Conservation (phyloP, 2,329 filamentous ascomycete genomes). For the Neopestalotiopsis clavispora region DNA sequence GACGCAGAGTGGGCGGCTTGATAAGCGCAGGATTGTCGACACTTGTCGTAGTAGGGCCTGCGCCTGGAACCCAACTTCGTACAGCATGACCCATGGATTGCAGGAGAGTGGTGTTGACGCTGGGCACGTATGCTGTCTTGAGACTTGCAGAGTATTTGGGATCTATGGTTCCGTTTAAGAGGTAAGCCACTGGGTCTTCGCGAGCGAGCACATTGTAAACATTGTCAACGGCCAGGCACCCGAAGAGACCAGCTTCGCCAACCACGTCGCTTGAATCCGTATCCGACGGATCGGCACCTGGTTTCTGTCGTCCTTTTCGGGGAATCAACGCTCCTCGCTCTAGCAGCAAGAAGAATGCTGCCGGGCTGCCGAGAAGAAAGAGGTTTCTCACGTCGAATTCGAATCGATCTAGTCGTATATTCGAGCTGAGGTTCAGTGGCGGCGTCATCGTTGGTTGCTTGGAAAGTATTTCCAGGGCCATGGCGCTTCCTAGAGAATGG, state of each 20-base stretch:
- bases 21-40: conserved; percentile 31
- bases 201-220: conserved; percentile 87
- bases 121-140: conserved; percentile 80
- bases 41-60: conserved; percentile 35
- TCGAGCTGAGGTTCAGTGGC: conserved; percentile 45
- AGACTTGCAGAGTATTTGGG: conserved; percentile 77
- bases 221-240: conserved; percentile 92
- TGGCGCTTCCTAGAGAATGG: conserved; percentile 91
- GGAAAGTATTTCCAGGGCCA: conserved; percentile 90
- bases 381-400: conserved; percentile 92
- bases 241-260: conserved; percentile 81
- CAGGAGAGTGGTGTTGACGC: conserved; percentile 68
- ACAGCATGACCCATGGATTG: conserved; percentile 68
- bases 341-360: conserved; percentile 89
- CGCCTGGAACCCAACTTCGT: conserved; percentile 64
- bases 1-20: conserved; percentile 47
- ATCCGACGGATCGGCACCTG: conserved; percentile 71
- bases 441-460: conserved; percentile 80
- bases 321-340: conserved; percentile 76
- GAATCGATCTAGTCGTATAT: conserved; percentile 65
- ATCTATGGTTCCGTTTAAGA: conserved; percentile 90
- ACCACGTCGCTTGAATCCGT: conserved; percentile 63
- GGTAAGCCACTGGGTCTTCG: conserved; percentile 82
- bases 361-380: conserved; percentile 88
- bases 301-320: conserved; percentile 75